Conservation (phyloP, 371 early-diverging fungal species). For the Mucor racemosus region DNA sequence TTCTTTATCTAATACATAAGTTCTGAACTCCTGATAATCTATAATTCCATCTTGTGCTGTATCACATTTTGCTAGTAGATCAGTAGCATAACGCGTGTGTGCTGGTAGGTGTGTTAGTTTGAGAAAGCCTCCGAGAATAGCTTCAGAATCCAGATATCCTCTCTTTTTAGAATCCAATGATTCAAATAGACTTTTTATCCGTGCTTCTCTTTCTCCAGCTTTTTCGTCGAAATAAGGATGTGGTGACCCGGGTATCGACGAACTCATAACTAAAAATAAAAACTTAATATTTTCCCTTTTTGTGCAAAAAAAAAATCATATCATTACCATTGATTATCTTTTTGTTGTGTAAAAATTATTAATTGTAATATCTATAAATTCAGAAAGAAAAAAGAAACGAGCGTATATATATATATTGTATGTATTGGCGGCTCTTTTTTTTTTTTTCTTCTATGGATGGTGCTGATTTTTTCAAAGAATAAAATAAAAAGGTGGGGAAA, state of each 20-base stretch:
- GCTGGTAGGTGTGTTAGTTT: slow-evolving; percentile 56
- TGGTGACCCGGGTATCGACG: slow-evolving; percentile 30
- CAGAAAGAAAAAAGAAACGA: not conserved
- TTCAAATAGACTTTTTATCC: slow-evolving; percentile 53
- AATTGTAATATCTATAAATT: not conserved
- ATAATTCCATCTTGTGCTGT: slow-evolving; percentile 67
- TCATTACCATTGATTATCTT: slow-evolving; percentile 14
- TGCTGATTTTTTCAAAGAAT: not conserved
- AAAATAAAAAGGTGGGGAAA: not conserved
- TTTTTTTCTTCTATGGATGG: not conserved
- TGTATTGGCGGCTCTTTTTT: not conserved
- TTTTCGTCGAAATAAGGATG: slow-evolving; percentile 58
- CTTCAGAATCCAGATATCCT: slow-evolving; percentile 54
- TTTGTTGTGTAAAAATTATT: not conserved
- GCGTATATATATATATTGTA: not conserved
- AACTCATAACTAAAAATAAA: slow-evolving; percentile 21
- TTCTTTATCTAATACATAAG: slow-evolving; percentile 74
- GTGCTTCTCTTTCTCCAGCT: slow-evolving; percentile 47
- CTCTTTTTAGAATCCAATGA: slow-evolving; percentile 46
- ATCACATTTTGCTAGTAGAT: slow-evolving; percentile 63
- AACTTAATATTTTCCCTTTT: slow-evolving; percentile 4
- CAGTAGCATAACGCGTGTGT: slow-evolving; percentile 51
- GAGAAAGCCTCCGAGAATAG: slow-evolving; percentile 54
- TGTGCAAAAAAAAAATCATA: not conserved
- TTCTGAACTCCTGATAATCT: slow-evolving; percentile 72